A percentile compares a stretch with the other conserved stretches of the same genome.
Evolutionary conservation across 1,284 basidiomycete genomes (phyloP).

Genomic region (Leccinum ponderosum): DNA sequence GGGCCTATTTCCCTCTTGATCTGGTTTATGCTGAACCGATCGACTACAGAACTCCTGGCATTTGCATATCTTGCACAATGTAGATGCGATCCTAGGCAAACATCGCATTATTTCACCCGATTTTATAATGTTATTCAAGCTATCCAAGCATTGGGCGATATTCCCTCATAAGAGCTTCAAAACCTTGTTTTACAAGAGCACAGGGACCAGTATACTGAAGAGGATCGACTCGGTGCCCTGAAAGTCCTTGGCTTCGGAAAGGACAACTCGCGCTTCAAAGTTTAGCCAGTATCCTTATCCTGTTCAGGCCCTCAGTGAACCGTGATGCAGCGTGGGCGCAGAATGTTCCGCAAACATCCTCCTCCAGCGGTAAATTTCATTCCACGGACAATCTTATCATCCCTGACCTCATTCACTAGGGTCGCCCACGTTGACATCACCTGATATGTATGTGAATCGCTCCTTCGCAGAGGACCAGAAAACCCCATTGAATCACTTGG

Average conservation of each 20-base stretch:
- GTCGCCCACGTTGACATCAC: conserved; percentile 58
- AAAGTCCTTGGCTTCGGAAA: conserved; percentile 64
- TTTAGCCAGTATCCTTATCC: conserved; percentile 58
- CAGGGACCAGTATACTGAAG: conserved; percentile 60
- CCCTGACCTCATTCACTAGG: conserved; percentile 55
- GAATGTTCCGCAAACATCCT: conserved; percentile 42
- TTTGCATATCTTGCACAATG: conserved; percentile 78
- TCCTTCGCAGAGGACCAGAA: conserved; percentile 65
- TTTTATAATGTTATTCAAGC: conserved; percentile 51
- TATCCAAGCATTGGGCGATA: conserved; percentile 46
- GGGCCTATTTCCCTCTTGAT: conserved; percentile 13
- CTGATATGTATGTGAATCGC: conserved; percentile 57
- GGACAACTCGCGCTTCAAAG: conserved; percentile 49
- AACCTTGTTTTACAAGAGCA: conserved; percentile 58
- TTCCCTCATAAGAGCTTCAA: conserved; percentile 48
- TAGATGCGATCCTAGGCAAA: conserved; percentile 69
- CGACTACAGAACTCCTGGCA: conserved; percentile 56
- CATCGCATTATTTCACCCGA: conserved; percentile 60
- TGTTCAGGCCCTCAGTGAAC: conserved; percentile 41
- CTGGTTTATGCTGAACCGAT: conserved; percentile 4
- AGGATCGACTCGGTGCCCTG: conserved; percentile 51
- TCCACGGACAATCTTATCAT: conserved; percentile 45
- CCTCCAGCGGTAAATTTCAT: conserved; percentile 44
- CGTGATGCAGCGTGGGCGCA: conserved; percentile 59
- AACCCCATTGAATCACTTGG: conserved; percentile 51